A percentile compares a stretch with the other conserved stretches of the same genome.
Evolutionary conservation across 495 filamentous ascomycete genomes (phyloP).

Genomic region (Penicillium canescens): DNA sequence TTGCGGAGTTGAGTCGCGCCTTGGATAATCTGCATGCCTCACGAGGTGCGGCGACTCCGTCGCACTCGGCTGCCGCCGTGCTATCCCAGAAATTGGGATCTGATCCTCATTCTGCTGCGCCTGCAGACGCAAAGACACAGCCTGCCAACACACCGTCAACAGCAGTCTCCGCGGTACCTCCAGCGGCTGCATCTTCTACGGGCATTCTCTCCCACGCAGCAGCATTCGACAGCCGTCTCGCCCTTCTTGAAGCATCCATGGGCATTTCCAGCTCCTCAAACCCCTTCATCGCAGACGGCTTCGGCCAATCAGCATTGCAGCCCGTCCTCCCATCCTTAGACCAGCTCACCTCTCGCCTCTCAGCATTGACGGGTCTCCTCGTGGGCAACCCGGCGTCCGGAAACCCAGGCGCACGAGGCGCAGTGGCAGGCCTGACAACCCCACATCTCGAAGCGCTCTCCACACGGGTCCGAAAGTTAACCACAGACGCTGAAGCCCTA

Average conservation of each 20-base stretch:
- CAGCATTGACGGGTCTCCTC: constrained; percentile 43
- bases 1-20: constrained; percentile 62
- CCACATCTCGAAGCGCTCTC: constrained; percentile 70
- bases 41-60: constrained; percentile 19
- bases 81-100: constrained; percentile 36
- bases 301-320: constrained; percentile 66
- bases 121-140: constrained; percentile 9
- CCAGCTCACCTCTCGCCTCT: constrained; percentile 49
- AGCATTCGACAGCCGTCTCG: constrained; percentile 81
- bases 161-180: constrained; percentile 3
- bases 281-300: constrained; percentile 59
- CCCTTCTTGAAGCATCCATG: constrained; percentile 75
- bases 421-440: constrained; percentile 30
- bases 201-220: constrained; percentile 75
- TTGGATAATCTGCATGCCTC: constrained; percentile 56
- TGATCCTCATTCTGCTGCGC: constrained; percentile 7
- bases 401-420: constrained; percentile 22
- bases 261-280: constrained; percentile 72
- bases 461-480: constrained; percentile 69
- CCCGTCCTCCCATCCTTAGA: constrained; percentile 79
- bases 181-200: constrained; percentile 40
- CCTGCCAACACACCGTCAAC: not conserved
- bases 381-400: constrained; percentile 39
- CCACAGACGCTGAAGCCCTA: constrained; percentile 76
- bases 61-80: constrained; percentile 37